A percentile compares a stretch with the other conserved stretches of the same genome.
Conservation (phyloP, 768 basidiomycete species). For the Naganishia randhawae region DNA sequence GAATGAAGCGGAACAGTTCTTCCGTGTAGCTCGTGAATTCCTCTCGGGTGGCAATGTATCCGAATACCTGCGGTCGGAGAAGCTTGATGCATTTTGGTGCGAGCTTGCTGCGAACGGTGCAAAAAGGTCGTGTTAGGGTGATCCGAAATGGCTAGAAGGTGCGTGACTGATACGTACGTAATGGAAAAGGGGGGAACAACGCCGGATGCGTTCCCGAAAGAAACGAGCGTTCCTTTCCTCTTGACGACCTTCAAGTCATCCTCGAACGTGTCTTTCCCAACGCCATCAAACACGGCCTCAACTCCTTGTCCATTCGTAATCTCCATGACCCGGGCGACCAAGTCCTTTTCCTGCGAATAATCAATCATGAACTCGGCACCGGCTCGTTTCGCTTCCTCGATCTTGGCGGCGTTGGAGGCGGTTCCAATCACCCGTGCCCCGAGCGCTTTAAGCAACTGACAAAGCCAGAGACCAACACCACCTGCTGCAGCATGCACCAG, state of each 20-base stretch:
- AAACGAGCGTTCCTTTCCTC: constrained; percentile 84
- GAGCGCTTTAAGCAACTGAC: constrained; percentile 44
- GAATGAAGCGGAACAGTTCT: constrained; percentile 63
- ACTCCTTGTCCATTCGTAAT: constrained; percentile 53
- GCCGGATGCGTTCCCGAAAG: constrained; percentile 88
- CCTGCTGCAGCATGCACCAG: constrained; percentile 89
- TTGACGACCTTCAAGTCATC: constrained; percentile 73
- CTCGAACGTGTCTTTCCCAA: constrained; percentile 94
- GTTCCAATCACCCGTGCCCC: constrained; percentile 93
- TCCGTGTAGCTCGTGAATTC: constrained; percentile 67
- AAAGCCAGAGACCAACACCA: constrained; percentile 62
- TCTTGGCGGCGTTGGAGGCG: constrained; percentile 79
- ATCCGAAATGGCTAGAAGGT: background rate
- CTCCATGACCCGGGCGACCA: constrained; percentile 32
- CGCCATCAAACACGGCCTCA: constrained; percentile 85
- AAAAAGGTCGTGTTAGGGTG: too few relatives aligned
- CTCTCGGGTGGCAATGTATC: constrained; percentile 69
- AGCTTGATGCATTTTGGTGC: constrained; percentile 73
- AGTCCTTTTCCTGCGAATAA: constrained; percentile 19
- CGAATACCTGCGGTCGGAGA: constrained; percentile 58
- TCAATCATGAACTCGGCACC: constrained; percentile 59
- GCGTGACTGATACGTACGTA: constrained; percentile 34
- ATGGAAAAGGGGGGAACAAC: constrained; percentile 32
- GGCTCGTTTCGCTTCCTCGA: constrained; percentile 67
- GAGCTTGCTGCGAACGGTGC: constrained; percentile 73